Evolutionary conservation across 2,329 filamentous ascomycete species (phyloP).

Genomic region (Fusarium staphyleae): DNA sequence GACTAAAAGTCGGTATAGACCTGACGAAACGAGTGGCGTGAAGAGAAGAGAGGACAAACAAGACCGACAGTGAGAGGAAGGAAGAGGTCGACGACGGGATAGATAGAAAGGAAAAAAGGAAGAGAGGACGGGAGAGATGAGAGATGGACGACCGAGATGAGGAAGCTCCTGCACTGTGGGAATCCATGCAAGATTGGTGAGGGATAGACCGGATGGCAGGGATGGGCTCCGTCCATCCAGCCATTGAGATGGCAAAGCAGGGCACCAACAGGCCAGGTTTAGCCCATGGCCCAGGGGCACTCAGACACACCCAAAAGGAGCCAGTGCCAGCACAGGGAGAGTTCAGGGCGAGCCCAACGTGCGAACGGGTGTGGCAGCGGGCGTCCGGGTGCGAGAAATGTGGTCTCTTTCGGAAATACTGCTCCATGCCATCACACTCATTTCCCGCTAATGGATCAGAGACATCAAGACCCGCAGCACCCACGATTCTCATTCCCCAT

Average conservation of each 20-base stretch:
- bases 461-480: slow-evolving; percentile 22
- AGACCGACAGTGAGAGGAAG: slow-evolving; percentile 41
- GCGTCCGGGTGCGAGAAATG: slow-evolving; percentile 26
- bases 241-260: slow-evolving; percentile 23
- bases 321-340: slow-evolving; percentile 11
- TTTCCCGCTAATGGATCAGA: slow-evolving; percentile 31
- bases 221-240: slow-evolving; percentile 27
- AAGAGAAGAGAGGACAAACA: slow-evolving; percentile 46
- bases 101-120: slow-evolving; percentile 36
- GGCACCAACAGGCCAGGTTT: slow-evolving; percentile 31
- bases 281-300: slow-evolving; percentile 29
- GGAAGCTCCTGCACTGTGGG: slow-evolving; percentile 33
- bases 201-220: slow-evolving; percentile 7
- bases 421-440: slow-evolving; percentile 25
- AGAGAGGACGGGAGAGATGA: slow-evolving; percentile 32
- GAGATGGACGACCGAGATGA: slow-evolving; percentile 41
- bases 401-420: slow-evolving; percentile 17
- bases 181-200: slow-evolving; percentile 29
- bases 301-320: slow-evolving; percentile 29
- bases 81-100: slow-evolving; percentile 37
- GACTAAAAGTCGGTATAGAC: slow-evolving; percentile 40
- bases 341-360: slow-evolving; percentile 12
- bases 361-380: slow-evolving; percentile 21
- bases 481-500: background rate
- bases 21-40: slow-evolving; percentile 50